phyloP scores from a whole-genome alignment of 2,329 filamentous ascomycete species.

The Ascochyta fabae region DNA sequence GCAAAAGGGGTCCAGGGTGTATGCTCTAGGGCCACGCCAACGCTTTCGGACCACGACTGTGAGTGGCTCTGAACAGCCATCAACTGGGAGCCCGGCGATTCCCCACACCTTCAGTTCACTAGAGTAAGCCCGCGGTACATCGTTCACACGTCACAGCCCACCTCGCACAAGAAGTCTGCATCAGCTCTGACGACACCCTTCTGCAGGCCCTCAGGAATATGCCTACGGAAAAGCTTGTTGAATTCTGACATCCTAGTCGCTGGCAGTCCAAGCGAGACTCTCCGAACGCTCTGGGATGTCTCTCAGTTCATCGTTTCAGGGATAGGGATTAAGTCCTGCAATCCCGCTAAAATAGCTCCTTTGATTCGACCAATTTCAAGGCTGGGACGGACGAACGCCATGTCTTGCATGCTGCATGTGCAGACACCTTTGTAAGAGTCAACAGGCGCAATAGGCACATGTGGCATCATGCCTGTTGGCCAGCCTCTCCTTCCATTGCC shows the following conservation, averaged over 20 bases:
- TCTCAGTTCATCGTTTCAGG: constrained; percentile 5
- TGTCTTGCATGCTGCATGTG: constrained; percentile 21
- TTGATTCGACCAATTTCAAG: constrained; percentile 14
- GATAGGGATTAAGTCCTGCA: constrained; percentile 17
- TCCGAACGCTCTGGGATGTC: background rate
- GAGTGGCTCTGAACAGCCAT: constrained; percentile 24
- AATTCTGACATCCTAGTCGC: background rate
- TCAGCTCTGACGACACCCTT: constrained; percentile 9
- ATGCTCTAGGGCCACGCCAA: constrained; percentile 20
- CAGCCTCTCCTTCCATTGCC: constrained; percentile 13
- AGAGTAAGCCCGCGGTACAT: constrained; percentile 10
- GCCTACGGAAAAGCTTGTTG: background rate
- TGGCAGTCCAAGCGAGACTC: constrained; percentile 5
- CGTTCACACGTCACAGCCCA: constrained; percentile 12
- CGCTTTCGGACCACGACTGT: constrained; percentile 23
- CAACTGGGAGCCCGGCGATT: constrained; percentile 16
- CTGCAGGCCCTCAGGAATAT: background rate
- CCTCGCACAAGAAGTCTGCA: constrained; percentile 1
- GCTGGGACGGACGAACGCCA: constrained; percentile 9
- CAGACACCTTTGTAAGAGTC: constrained; percentile 10
- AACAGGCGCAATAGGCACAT: constrained; percentile 14
- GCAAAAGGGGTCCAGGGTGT: constrained; percentile 30
- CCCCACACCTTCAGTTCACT: constrained; percentile 16
- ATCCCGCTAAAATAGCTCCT: constrained; percentile 11
- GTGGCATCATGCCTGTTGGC: constrained; percentile 17